Evolutionary conservation across 2,329 filamentous ascomycete species (phyloP).

Genomic region (Fusarium bulbicola): DNA sequence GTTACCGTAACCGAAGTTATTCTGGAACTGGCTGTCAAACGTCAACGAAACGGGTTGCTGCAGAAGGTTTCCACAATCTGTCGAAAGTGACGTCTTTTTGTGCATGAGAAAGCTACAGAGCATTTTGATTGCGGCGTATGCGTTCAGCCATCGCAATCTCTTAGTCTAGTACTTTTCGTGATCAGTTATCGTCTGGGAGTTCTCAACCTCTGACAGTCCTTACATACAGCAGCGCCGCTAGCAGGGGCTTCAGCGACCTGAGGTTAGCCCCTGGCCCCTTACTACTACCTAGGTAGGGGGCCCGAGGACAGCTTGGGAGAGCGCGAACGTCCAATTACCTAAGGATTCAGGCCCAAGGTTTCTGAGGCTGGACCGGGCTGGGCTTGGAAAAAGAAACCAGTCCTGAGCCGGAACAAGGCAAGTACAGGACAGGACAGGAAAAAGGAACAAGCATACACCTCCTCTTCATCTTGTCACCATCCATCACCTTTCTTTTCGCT

Average conservation of each 20-base stretch:
- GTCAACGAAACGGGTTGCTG: slow-evolving; percentile 26
- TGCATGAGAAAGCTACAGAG: background rate
- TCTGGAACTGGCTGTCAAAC: slow-evolving; percentile 25
- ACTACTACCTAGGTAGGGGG: slow-evolving; percentile 1
- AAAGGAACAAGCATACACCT: slow-evolving; percentile 36
- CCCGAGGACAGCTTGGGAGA: slow-evolving; percentile 12
- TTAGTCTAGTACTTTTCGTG: slow-evolving; percentile 9
- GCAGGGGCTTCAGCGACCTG: slow-evolving; percentile 27
- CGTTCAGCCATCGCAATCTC: slow-evolving; percentile 8
- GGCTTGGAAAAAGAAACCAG: slow-evolving; percentile 23
- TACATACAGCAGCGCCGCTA: slow-evolving; percentile 22
- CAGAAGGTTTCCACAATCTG: slow-evolving; percentile 21
- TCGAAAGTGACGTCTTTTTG: slow-evolving; percentile 25
- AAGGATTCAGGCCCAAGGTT: slow-evolving; percentile 24
- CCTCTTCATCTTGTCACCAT: slow-evolving; percentile 24
- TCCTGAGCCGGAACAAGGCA: slow-evolving; percentile 19
- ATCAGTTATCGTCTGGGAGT: slow-evolving; percentile 9
- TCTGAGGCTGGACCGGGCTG: slow-evolving; percentile 9
- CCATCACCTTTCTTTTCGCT: slow-evolving; percentile 36
- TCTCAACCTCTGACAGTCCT: slow-evolving; percentile 3
- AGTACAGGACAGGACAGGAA: slow-evolving; percentile 7
- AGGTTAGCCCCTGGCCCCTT: slow-evolving; percentile 34
- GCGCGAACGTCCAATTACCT: slow-evolving; percentile 27
- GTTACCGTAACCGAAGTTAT: slow-evolving; percentile 20
- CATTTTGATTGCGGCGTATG: slow-evolving; percentile 2